A percentile compares a stretch with the other conserved stretches of the same genome.
Conservation (phyloP, 1,139 yeast species). For the Hemisphaericaspora subhashii region DNA sequence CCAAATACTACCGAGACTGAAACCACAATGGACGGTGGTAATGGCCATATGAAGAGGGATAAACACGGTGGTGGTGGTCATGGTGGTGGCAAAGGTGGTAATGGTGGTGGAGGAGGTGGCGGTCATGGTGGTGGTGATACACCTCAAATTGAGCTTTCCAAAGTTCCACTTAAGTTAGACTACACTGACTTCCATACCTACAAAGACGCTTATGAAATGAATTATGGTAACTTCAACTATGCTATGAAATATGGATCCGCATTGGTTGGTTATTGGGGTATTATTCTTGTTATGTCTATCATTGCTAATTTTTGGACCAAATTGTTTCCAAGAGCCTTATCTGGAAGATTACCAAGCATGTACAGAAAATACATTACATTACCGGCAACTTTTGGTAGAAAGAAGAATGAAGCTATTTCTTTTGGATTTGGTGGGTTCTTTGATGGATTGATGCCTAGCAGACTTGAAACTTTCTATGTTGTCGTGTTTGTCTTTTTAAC, state of each 20-base stretch:
- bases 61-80: neutral
- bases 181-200: constrained; percentile 8
- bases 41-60: neutral
- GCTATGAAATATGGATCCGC: constrained; percentile 52
- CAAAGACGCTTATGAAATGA: constrained; percentile 11
- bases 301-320: constrained; percentile 35
- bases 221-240: constrained; percentile 17
- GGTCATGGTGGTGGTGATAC: neutral
- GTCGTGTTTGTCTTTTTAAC: constrained; percentile 45
- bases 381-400: constrained; percentile 30
- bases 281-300: constrained; percentile 40
- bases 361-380: constrained; percentile 29
- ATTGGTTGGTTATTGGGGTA: constrained; percentile 49
- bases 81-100: constrained; percentile 6
- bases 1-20: constrained; percentile 19
- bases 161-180: constrained; percentile 10
- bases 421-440: constrained; percentile 18
- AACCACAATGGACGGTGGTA: constrained; percentile 1
- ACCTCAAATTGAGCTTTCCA: constrained; percentile 3
- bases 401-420: constrained; percentile 20
- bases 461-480: constrained; percentile 28
- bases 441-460: constrained; percentile 24
- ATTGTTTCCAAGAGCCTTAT: constrained; percentile 21
- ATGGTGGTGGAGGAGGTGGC: constrained; percentile 4
- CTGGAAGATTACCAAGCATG: constrained; percentile 11